A percentile compares a stretch with the other conserved stretches of the same genome.
Conservation (phyloP, 225 moss, liverwort and hornwort genomes). For the Ulota crispa region DNA sequence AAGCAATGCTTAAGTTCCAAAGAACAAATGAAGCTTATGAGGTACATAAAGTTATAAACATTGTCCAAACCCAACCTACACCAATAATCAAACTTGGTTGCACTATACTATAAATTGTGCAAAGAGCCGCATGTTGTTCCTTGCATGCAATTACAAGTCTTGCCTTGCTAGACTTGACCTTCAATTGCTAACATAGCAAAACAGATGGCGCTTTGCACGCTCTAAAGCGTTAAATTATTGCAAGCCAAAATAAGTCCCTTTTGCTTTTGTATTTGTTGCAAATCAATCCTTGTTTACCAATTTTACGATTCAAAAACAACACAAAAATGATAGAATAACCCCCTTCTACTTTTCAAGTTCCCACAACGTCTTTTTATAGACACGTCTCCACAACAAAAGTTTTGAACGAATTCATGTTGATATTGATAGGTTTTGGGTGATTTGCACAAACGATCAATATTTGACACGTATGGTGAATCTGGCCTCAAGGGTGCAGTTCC, state of each 20-base stretch:
- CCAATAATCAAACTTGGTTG: background rate
- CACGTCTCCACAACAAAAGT: too few relatives aligned
- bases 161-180: too few relatives aligned
- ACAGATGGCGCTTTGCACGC: too few relatives aligned
- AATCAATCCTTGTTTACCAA: too few relatives aligned
- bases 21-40: conserved; percentile 52
- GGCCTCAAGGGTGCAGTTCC: conserved; percentile 76
- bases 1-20: conserved; percentile 17
- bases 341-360: too few relatives aligned
- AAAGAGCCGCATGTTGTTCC: too few relatives aligned
- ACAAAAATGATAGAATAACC: background rate
- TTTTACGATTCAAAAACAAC: background rate
- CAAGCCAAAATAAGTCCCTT: too few relatives aligned
- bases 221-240: too few relatives aligned
- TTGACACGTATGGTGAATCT: conserved; percentile 72
- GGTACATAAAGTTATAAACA: conserved; percentile 3
- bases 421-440: conserved; percentile 67
- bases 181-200: too few relatives aligned
- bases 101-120: too few relatives aligned
- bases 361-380: background rate
- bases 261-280: too few relatives aligned
- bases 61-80: background rate
- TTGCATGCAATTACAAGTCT: too few relatives aligned
- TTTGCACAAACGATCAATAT: conserved; percentile 74
- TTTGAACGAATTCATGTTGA: background rate